Evolutionary conservation across 441 rosid species (phyloP), one percentile per base, ranked within the genome.

Genomic region (Metrosideros polymorpha): DNA sequence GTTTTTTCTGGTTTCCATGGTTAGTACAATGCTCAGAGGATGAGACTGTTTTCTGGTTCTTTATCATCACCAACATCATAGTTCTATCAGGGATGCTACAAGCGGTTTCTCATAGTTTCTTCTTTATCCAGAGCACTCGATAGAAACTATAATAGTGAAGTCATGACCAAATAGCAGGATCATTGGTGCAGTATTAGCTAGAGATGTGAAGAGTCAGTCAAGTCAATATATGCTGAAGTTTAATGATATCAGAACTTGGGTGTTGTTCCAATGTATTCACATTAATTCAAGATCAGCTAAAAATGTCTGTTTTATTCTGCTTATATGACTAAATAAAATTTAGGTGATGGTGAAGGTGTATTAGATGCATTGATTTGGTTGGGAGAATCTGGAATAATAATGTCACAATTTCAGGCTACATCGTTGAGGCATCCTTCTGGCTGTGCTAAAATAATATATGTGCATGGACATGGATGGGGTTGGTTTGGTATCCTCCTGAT

Each of bases 351-450:
- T 59, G 51, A 56, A 51, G 66, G 53, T 61, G 25, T 87, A 51
- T 50, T 54, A 56, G 29, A 83, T 84, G 56, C 85, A 56, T 51
- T 19, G 52, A 45, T 66, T 82, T 88, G 85, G 52, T 45, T 39
- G 29, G 82, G 54, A 9, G 45, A 86, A 86, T 88, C 49, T 82
- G 75, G 75, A 57, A 88, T 84, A 39, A 84, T 54, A 50, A 82
- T 54, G 27, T 71, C 79, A 22, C 51, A 87, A 85, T 90, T 82
- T 84, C 92, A 96, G 99, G 94, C 94, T 84, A 90, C 99, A 57
- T 90, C 85, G 66, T 88, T 98, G 54, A 89, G 93, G 86, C 99
- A 98, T 92, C 99, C 99, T 88, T 91, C 99, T 29, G 99, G 97
- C 82, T 98, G 99, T 89, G 98, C 95, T 75, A 89, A 90, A 63